Percentiles rank a stretch among this genome's conserved stretches.
phyloP scores from a whole-genome alignment of 495 filamentous ascomycete species.

The Talaromyces trachyspermus region DNA sequence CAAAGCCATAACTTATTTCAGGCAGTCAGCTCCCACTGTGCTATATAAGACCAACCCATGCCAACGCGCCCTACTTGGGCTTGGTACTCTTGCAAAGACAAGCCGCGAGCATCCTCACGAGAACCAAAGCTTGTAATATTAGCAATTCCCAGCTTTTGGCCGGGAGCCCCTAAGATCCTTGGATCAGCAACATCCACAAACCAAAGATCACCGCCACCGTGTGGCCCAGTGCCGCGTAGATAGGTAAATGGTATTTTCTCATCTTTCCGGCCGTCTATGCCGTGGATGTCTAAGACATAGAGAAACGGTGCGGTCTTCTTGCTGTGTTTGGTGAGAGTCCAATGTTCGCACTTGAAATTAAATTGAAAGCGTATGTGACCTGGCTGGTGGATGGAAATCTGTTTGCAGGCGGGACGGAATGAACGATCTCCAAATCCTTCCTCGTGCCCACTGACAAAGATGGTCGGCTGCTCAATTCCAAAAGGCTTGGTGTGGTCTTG shows the following conservation, averaged over 20 bases:
- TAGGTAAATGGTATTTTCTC: conserved; percentile 56
- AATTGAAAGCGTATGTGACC: conserved; percentile 70
- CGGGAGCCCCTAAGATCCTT: conserved; percentile 57
- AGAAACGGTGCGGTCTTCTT: conserved; percentile 50
- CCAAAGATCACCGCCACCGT: conserved; percentile 63
- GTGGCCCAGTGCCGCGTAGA: conserved; percentile 27
- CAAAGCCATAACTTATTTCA: conserved; percentile 3
- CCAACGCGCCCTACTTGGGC: conserved; percentile 49
- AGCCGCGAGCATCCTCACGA: conserved; percentile 56
- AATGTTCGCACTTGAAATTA: conserved; percentile 67
- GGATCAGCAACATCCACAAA: conserved; percentile 63
- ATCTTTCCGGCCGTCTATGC: conserved; percentile 55
- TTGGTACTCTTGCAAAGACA: conserved; percentile 59
- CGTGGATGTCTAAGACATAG: conserved; percentile 58
- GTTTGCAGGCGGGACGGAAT: conserved; percentile 50
- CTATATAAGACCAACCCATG: conserved; percentile 56
- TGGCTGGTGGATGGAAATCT: conserved; percentile 46
- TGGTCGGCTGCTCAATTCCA: conserved; percentile 36
- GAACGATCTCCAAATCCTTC: conserved; percentile 56
- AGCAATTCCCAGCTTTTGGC: conserved; percentile 55
- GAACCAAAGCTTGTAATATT: conserved; percentile 55
- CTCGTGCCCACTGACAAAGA: conserved; percentile 43
- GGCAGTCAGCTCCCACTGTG: conserved; percentile 61
- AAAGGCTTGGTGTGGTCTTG: conserved; percentile 39
- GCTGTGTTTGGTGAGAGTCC: conserved; percentile 60